phyloP scores from a whole-genome alignment of 2,329 filamentous ascomycete genomes.

The Beauveria brongniartii region DNA sequence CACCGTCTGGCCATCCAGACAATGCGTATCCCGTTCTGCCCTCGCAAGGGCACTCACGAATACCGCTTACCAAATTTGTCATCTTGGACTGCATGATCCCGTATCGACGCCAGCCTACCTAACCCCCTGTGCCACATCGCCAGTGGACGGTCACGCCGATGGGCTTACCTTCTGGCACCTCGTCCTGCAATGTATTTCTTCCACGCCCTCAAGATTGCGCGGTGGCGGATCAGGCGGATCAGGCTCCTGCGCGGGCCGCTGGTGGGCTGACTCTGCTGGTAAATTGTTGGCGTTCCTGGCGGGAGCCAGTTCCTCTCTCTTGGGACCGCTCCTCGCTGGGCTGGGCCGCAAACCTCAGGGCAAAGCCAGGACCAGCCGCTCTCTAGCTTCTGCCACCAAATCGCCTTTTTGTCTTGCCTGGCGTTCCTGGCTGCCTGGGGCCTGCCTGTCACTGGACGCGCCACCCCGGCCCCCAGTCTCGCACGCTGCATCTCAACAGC shows the following conservation, averaged over 20 bases:
- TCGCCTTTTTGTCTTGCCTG: background rate
- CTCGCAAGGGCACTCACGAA: background rate
- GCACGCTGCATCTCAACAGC: background rate
- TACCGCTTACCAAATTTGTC: background rate
- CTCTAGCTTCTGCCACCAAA: background rate
- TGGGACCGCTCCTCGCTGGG: background rate
- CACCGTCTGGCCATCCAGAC: background rate
- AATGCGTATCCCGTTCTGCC: background rate
- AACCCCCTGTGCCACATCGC: background rate
- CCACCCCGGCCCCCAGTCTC: background rate
- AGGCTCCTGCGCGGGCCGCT: constrained; percentile 7
- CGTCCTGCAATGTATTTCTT: constrained; percentile 1
- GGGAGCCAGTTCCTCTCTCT: background rate
- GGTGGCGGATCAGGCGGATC: constrained; percentile 11
- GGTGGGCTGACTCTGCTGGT: constrained; percentile 1
- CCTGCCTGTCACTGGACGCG: background rate
- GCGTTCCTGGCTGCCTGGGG: background rate
- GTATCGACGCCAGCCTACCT: background rate
- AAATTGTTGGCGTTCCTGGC: constrained; percentile 5
- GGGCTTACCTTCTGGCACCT: background rate
- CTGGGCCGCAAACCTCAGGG: constrained; percentile 10
- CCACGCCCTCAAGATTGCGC: constrained; percentile 10
- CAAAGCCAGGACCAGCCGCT: constrained; percentile 9
- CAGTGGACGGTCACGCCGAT: background rate
- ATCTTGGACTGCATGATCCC: background rate